These are phyloP conservation scores for Lagenidium giganteum DNA, from an alignment of 352 stramenopile genomes.

Conservation along the genomic window DNA sequence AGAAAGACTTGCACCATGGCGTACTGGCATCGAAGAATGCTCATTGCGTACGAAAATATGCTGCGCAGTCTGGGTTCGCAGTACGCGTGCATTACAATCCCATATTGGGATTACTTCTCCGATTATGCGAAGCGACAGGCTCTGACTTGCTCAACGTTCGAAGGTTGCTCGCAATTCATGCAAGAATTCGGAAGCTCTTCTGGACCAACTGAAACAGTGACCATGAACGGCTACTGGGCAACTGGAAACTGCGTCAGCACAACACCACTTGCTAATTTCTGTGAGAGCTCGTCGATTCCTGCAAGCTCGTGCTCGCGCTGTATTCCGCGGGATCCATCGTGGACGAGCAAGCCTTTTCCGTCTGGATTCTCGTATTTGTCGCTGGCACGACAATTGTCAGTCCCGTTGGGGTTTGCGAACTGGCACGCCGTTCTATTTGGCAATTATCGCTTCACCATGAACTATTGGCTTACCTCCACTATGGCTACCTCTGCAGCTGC, in stretches of 20 bases:
- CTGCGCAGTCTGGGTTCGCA: conserved; percentile 48
- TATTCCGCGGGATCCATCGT: conserved; percentile 50
- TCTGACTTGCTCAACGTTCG: conserved; percentile 29
- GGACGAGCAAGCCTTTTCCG: conserved; percentile 32
- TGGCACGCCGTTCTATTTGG: too few relatives aligned
- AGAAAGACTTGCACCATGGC: conserved; percentile 48
- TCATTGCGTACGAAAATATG: conserved; percentile 76
- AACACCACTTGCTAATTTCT: conserved; percentile 29
- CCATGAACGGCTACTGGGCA: conserved; percentile 16
- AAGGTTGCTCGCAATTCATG: conserved; percentile 60
- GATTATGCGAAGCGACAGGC: conserved; percentile 45
- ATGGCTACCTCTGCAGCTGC: conserved; percentile 43
- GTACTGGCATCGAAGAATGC: conserved; percentile 66
- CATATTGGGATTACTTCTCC: conserved; percentile 77
- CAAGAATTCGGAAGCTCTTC: conserved; percentile 49
- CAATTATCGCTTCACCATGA: too few relatives aligned
- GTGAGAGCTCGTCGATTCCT: conserved; percentile 34
- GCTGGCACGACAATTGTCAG: too few relatives aligned
- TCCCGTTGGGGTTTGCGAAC: too few relatives aligned
- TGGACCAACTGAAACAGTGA: conserved; percentile 6
- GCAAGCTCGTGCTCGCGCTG: conserved; percentile 33
- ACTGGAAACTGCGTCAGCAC: conserved; percentile 20
- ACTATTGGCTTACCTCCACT: too few relatives aligned
- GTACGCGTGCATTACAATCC: conserved; percentile 66
- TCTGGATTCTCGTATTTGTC: conserved; percentile 55